A percentile compares a stretch with the other conserved stretches of the same genome.
phyloP scores from a whole-genome alignment of 2,329 filamentous ascomycete genomes.

The Blastomyces gilchristii region DNA sequence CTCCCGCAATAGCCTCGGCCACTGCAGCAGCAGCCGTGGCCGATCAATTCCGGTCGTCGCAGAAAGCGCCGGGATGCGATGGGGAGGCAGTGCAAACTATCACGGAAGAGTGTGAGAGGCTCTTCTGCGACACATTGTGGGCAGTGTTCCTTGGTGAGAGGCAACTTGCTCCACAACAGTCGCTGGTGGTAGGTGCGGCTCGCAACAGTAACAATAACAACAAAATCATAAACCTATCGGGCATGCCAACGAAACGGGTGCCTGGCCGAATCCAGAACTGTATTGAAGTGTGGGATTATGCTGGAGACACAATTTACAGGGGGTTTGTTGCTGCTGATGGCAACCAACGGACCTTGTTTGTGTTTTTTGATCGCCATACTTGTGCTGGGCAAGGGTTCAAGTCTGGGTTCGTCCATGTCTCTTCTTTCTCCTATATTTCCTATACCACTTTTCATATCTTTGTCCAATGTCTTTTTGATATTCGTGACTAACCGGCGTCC shows the following conservation, averaged over 20 bases:
- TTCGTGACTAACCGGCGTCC: slow-evolving; percentile 21
- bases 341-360: slow-evolving; percentile 65
- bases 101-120: slow-evolving; percentile 99
- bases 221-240: slow-evolving; percentile 20
- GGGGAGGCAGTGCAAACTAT: slow-evolving; percentile 94
- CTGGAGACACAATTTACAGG: slow-evolving; percentile 70
- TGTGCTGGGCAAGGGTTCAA: slow-evolving; percentile 70
- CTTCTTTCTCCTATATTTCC: not conserved
- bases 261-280: slow-evolving; percentile 25
- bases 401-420: slow-evolving; percentile 57
- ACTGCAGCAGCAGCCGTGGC: slow-evolving; percentile 33
- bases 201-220: slow-evolving; percentile 15
- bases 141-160: slow-evolving; percentile 94
- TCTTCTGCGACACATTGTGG: slow-evolving; percentile 95
- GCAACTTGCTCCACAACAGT: slow-evolving; percentile 65
- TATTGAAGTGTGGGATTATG: slow-evolving; percentile 56
- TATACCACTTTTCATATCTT: not conserved
- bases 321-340: slow-evolving; percentile 68
- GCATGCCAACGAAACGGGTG: slow-evolving; percentile 18
- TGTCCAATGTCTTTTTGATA: not conserved
- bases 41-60: not conserved
- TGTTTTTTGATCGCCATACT: slow-evolving; percentile 66
- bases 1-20: slow-evolving; percentile 70
- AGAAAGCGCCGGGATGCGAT: slow-evolving; percentile 37
- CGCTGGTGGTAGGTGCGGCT: slow-evolving; percentile 73